Percentiles rank a stretch among this genome's conserved stretches.
These are phyloP conservation scores for Microthlaspi erraticum DNA, from an alignment of 345 rosid genomes.

Conservation along the genomic window DNA sequence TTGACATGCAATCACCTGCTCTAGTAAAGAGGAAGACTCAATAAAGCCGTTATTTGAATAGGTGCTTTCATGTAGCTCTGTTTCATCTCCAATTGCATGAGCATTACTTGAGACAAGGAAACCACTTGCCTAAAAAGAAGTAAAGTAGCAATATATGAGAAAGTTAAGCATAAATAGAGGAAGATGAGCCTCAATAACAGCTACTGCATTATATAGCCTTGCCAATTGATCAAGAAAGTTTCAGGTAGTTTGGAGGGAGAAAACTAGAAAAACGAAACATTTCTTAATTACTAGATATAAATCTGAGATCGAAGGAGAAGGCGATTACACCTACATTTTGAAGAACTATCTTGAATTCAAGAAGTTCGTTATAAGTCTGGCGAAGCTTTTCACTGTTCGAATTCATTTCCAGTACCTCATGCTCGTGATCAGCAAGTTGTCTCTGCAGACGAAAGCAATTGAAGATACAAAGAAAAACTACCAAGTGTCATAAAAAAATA, in stretches of 20 bases:
- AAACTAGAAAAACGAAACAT: not conserved
- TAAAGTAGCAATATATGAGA: not conserved
- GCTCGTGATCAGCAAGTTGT: slow-evolving; percentile 90
- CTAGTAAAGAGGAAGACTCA: slow-evolving; percentile 73
- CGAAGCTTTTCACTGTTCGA: slow-evolving; percentile 91
- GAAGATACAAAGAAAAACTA: slow-evolving; percentile 27
- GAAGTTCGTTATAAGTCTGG: slow-evolving; percentile 84
- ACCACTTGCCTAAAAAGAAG: slow-evolving; percentile 67
- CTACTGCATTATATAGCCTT: slow-evolving; percentile 3
- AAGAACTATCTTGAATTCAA: slow-evolving; percentile 91
- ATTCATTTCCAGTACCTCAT: slow-evolving; percentile 90
- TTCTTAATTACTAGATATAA: slow-evolving; percentile 10
- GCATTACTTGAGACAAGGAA: slow-evolving; percentile 81
- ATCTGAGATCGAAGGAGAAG: slow-evolving; percentile 18
- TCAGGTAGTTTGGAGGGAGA: slow-evolving; percentile 7
- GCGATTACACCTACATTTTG: slow-evolving; percentile 67
- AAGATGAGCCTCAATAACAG: slow-evolving; percentile 14
- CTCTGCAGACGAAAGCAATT: slow-evolving; percentile 53
- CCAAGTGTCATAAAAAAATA: not conserved
- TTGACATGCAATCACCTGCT: slow-evolving; percentile 61
- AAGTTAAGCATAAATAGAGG: slow-evolving; percentile 24
- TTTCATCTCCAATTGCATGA: slow-evolving; percentile 68
- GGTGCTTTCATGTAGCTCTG: slow-evolving; percentile 77
- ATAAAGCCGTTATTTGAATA: slow-evolving; percentile 53
- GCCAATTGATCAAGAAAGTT: not conserved